Percentiles rank a stretch among this genome's conserved stretches.
phyloP scores from a whole-genome alignment of 306 rosid genomes.

The Cicer bijugum region DNA sequence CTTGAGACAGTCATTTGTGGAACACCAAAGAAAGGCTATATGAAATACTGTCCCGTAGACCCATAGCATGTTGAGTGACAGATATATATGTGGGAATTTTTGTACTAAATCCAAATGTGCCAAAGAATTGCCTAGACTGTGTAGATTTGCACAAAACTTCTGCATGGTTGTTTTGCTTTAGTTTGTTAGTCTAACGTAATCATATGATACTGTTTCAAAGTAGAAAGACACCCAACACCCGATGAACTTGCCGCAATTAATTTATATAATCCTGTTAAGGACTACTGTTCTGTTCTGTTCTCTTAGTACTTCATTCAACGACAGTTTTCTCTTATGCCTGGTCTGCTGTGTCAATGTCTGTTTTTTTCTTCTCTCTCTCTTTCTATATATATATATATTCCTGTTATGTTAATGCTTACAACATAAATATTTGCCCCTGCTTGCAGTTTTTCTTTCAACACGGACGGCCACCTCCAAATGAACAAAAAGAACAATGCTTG shows the following conservation, averaged over 20 bases:
- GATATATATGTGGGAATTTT: slow-evolving; percentile 2
- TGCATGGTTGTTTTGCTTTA: slow-evolving; percentile 14
- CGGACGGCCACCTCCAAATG: slow-evolving; percentile 85
- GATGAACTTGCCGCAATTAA: not conserved
- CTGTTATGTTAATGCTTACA: slow-evolving; percentile 41
- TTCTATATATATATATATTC: not conserved
- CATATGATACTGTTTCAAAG: slow-evolving; percentile 19
- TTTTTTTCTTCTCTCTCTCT: not conserved
- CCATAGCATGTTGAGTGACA: not conserved
- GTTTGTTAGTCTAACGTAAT: slow-evolving; percentile 19
- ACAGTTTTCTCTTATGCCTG: slow-evolving; percentile 32
- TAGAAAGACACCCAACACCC: slow-evolving; percentile 4
- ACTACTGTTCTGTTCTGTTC: not conserved
- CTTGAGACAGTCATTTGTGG: slow-evolving; percentile 16
- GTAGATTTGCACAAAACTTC: slow-evolving; percentile 1
- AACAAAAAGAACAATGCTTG: slow-evolving; percentile 72
- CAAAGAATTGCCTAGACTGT: slow-evolving; percentile 26
- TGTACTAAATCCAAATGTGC: slow-evolving; percentile 6
- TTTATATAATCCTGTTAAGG: slow-evolving; percentile 7
- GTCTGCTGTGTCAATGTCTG: slow-evolving; percentile 21
- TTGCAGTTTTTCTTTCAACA: slow-evolving; percentile 89
- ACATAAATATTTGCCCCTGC: slow-evolving; percentile 32
- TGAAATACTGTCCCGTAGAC: slow-evolving; percentile 19
- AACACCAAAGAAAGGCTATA: slow-evolving; percentile 22
- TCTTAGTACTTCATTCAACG: slow-evolving; percentile 29